Conservation (phyloP, 257 asterid species). For the Solanum clarkiae region DNA sequence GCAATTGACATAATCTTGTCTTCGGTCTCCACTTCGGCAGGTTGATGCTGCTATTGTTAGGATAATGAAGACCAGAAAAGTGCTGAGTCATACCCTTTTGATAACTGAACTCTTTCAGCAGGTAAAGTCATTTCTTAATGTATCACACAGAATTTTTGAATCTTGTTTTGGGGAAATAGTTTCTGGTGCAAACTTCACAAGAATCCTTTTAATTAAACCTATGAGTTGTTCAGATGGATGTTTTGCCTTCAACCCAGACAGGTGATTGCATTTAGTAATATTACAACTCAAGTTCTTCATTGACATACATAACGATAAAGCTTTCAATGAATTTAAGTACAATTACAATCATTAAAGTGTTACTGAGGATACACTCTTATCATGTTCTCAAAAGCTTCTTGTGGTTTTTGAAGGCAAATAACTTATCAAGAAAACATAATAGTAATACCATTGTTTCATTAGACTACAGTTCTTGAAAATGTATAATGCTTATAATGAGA, state of each 20-base stretch:
- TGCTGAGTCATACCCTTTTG: constrained; percentile 83
- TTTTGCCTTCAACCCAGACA: neutral
- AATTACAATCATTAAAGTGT: neutral
- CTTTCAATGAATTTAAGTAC: neutral
- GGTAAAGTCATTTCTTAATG: constrained; percentile 22
- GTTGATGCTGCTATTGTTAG: constrained; percentile 97
- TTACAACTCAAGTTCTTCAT: neutral
- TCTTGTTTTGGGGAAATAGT: neutral
- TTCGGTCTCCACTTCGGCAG: constrained; percentile 19
- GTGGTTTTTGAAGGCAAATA: neutral
- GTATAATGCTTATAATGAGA: neutral
- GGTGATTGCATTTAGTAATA: neutral
- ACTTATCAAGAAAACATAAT: neutral
- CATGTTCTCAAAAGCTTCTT: neutral
- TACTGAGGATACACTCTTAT: neutral
- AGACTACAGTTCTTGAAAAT: neutral
- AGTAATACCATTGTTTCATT: neutral
- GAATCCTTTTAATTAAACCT: neutral
- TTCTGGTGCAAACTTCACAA: neutral
- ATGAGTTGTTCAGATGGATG: neutral
- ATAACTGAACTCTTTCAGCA: constrained; percentile 96
- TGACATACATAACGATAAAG: neutral
- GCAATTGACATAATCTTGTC: neutral
- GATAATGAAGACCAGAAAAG: constrained; percentile 90
- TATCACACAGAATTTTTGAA: neutral